Evolutionary conservation across 140 eudicot species (phyloP), one percentile per base, ranked within the genome.

Genomic region (Ambrosia hybrid): DNA sequence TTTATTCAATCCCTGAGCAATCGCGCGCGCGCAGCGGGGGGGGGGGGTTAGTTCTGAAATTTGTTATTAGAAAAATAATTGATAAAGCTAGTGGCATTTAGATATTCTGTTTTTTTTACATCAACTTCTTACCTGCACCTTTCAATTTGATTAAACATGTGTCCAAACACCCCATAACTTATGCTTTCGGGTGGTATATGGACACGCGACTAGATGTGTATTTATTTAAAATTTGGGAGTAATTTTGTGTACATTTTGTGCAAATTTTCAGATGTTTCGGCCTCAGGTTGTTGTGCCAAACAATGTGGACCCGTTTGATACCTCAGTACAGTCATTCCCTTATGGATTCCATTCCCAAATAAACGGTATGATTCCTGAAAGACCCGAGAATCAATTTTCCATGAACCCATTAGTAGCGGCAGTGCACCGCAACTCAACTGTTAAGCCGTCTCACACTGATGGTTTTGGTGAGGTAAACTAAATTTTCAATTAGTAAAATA

Each of bases 261-360:
- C 4, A 4, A 4, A 55, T 51, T 37, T 68, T 33, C 83, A 90
- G 96, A 69, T 81, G 67, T 77, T 85, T 62, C 85, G 73, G 14
- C 66, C 91, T 63, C 70, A 86, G 1, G 83, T 80, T 61, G 46
- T 91, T 3, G 6, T 83, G 73, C 82, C 81, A 41, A 78, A 74
- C 16, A 76, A 41, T 70, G 70, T 77, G 55, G 83, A 77, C 76
- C 79, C 87, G 58, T 80, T 78, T 21, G 89, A 87, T 56, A 33
- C 79, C 68, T 85, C 88, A 12, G 30, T 74, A 41, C 78, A 73
- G 0, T 76, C 74, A 48, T 84, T 79, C 16, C 89, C 85, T 68
- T 80, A 75, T 56, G 80, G 72, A 16, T 73, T 80, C 15, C 91
- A 74, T 57, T 68, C 89, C 41, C 90, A 87, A 61, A 82, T 51